These are phyloP conservation scores for Lenwebbia sp. DNA, from an alignment of 345 rosid genomes.

Conservation along the genomic window DNA sequence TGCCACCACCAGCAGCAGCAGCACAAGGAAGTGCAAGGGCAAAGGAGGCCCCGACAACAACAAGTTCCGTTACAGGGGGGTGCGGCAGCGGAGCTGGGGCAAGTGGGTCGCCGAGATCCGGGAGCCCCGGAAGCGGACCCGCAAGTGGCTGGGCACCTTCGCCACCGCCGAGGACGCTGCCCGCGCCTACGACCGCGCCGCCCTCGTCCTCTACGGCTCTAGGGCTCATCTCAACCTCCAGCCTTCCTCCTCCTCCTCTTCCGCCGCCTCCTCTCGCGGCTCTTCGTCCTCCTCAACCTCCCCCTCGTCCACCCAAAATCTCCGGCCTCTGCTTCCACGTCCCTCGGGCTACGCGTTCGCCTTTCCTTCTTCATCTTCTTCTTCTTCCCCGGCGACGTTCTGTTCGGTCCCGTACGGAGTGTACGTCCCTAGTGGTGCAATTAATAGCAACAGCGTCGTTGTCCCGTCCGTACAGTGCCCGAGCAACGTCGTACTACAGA, in stretches of 20 bases:
- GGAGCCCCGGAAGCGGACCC: slow-evolving; percentile 62
- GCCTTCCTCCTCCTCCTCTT: slow-evolving; percentile 24
- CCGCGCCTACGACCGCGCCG: slow-evolving; percentile 83
- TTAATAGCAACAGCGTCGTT: background rate
- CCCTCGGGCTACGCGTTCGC: slow-evolving; percentile 34
- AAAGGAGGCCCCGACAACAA: slow-evolving; percentile 52
- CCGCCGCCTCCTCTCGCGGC: slow-evolving; percentile 26
- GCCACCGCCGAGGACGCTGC: slow-evolving; percentile 86
- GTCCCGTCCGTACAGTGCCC: background rate
- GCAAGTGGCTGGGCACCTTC: slow-evolving; percentile 86
- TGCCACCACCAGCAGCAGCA: background rate
- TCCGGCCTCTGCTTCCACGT: slow-evolving; percentile 90
- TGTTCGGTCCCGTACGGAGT: slow-evolving; percentile 1
- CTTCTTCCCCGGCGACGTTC: background rate
- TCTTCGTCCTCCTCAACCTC: slow-evolving; percentile 17
- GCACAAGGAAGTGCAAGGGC: slow-evolving; percentile 26
- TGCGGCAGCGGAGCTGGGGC: slow-evolving; percentile 57
- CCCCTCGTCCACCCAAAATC: slow-evolving; percentile 33
- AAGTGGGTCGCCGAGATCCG: slow-evolving; percentile 68
- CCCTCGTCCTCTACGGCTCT: slow-evolving; percentile 60
- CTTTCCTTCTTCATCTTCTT: background rate
- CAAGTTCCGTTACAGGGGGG: slow-evolving; percentile 45
- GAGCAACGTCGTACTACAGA: background rate
- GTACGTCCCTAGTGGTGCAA: background rate
- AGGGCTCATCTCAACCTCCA: slow-evolving; percentile 66